A percentile compares a stretch with the other conserved stretches of the same genome.
These are phyloP conservation scores for Daldinia loculata DNA, from an alignment of 495 filamentous ascomycete genomes.

Conservation along the genomic window DNA sequence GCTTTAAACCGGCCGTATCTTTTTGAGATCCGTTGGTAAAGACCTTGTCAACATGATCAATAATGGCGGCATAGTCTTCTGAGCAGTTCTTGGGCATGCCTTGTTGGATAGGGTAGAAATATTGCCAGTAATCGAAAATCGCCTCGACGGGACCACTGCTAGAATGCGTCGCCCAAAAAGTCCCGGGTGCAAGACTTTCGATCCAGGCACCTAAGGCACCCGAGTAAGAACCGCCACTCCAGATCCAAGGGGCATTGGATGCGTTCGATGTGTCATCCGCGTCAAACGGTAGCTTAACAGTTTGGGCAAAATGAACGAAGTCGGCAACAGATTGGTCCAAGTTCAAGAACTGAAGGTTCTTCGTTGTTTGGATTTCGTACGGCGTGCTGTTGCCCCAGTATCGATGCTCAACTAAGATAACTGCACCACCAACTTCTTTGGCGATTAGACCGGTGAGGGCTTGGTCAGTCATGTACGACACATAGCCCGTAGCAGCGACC, in stretches of 20 bases:
- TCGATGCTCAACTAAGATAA: conserved; percentile 64
- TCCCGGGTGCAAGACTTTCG: conserved; percentile 62
- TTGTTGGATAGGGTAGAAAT: conserved; percentile 65
- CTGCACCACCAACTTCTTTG: conserved; percentile 62
- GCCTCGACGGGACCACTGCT: conserved; percentile 69
- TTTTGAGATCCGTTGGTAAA: conserved; percentile 50
- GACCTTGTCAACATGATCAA: conserved; percentile 64
- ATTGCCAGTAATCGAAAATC: conserved; percentile 69
- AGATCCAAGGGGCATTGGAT: conserved; percentile 66
- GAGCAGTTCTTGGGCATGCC: conserved; percentile 71
- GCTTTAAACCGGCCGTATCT: conserved; percentile 60
- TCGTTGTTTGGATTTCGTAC: conserved; percentile 59
- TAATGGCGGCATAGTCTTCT: conserved; percentile 61
- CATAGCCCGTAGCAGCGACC: conserved; percentile 57
- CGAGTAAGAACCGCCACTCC: conserved; percentile 68
- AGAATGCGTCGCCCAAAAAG: conserved; percentile 71
- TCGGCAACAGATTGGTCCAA: conserved; percentile 67
- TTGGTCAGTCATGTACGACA: conserved; percentile 59
- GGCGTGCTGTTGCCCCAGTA: conserved; percentile 65
- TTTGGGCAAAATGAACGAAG: conserved; percentile 66
- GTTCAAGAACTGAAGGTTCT: conserved; percentile 67
- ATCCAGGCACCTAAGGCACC: conserved; percentile 70
- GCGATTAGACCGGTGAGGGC: conserved; percentile 60
- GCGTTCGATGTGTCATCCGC: conserved; percentile 58
- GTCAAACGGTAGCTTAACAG: conserved; percentile 65